Evolutionary conservation across 2,329 filamentous ascomycete species (phyloP), one percentile per base, ranked within the genome.

Genomic region (Exophiala calicioides): DNA sequence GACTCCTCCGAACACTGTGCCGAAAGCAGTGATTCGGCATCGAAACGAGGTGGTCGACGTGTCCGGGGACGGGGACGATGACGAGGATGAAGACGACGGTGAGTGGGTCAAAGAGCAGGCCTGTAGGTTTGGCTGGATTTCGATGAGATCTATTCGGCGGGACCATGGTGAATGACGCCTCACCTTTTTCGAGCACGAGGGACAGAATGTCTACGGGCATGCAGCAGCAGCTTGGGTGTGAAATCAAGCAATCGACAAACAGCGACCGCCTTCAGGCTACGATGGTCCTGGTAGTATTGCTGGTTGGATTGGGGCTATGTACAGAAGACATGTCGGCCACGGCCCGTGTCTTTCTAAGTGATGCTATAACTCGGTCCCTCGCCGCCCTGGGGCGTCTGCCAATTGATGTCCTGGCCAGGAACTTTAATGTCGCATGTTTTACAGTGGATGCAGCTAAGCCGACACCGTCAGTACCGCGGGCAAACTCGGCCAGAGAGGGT

Each of bases 351-450:
- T 4, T 34, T 29, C 60, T 63, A 75, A 36, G 80, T 84, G 69
- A 83, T 75, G 42, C 76, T 74, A 60, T 85, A 85, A 63, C 84
- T 84, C 6, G 81, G 81, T 3, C 81, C 81, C 62, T 84, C 93
- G 40, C 91, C 93, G 57, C 93, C 90, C 66, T 96, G 90, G 5
- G 93, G 93, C 23, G 93, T 93, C 60, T 89, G 82, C 89, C 89
- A 95, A 69, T 95, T 96, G 70, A 98, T 97, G 65, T 97, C 93
- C 73, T 98, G 93, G 53, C 85, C 81, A 5, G 93, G 93, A 12
- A 89, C 91, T 74, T 98, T 98, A 74, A 98, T 98, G 69, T 98
- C 93, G 68, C 93, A 98, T 10, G 93, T 98, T 79, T 98, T 98
- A 79, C 93, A 98, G 72, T 98, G 93, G 57, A 98, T 95, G 68